A percentile compares a stretch with the other conserved stretches of the same genome.
Conservation (phyloP, 495 filamentous ascomycete species). For the Trichoderma erinaceum region DNA sequence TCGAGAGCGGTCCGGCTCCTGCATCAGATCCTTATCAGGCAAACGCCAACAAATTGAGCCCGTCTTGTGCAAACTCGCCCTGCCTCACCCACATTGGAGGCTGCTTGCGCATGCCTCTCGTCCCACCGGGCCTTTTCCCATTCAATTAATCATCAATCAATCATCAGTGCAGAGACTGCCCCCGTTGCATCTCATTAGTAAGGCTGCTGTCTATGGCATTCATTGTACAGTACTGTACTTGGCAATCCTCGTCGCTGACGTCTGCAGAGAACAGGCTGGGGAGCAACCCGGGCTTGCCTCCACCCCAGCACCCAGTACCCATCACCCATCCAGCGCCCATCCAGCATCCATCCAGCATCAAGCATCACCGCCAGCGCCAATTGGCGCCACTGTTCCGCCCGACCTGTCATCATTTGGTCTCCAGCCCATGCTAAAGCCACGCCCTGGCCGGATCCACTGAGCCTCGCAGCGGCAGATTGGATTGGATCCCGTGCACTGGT, state of each 20-base stretch:
- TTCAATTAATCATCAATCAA: too few species aligned
- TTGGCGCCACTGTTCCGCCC: conserved; percentile 7
- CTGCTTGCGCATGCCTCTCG: too few species aligned
- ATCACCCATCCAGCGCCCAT: neutral
- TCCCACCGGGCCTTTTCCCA: too few species aligned
- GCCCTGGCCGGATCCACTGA: neutral
- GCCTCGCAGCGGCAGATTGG: neutral
- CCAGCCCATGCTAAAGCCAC: neutral
- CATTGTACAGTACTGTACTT: too few species aligned
- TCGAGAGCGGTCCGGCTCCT: neutral
- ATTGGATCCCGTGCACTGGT: neutral
- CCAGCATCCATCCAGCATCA: neutral
- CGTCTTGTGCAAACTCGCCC: neutral
- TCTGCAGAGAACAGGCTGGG: neutral
- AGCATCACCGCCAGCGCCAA: conserved; percentile 8
- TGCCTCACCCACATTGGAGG: neutral
- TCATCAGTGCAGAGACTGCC: too few species aligned
- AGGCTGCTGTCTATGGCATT: too few species aligned
- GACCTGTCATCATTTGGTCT: conserved; percentile 14
- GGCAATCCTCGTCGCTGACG: neutral
- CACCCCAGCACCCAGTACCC: neutral
- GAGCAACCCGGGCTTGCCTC: neutral
- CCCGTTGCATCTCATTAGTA: too few species aligned
- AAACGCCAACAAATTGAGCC: neutral
- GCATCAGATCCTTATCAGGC: conserved; percentile 3